Percentiles rank a stretch among this genome's conserved stretches.
Conservation (phyloP, 2,329 filamentous ascomycete genomes). For the Phaeophleospora eucalypticola region DNA sequence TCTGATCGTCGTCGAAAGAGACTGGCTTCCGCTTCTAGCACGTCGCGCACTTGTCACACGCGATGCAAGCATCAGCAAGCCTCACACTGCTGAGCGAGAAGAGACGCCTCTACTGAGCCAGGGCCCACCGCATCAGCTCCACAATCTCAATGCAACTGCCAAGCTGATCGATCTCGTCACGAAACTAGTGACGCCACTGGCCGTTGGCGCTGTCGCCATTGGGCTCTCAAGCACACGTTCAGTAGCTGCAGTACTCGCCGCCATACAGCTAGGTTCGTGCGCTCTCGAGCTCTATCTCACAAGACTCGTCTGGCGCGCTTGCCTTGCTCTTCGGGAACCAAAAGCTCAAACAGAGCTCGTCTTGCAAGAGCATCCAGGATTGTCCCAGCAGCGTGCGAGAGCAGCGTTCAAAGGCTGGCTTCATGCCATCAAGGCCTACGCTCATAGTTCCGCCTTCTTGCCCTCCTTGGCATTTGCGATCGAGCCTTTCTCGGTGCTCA, state of each 20-base stretch:
- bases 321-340: background rate
- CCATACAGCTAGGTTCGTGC: background rate
- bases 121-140: background rate
- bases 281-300: slow-evolving; percentile 2
- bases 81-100: background rate
- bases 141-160: slow-evolving; percentile 5
- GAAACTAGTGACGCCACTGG: slow-evolving; percentile 7
- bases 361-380: background rate
- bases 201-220: slow-evolving; percentile 1
- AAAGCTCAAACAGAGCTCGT: no score
- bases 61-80: no score
- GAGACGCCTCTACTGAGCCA: background rate
- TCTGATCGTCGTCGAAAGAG: slow-evolving; percentile 5
- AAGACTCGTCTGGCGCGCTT: background rate
- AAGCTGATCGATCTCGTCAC: slow-evolving; percentile 9
- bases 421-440: slow-evolving; percentile 1
- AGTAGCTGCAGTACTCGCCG: background rate
- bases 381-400: background rate
- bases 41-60: background rate
- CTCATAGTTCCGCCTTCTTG: background rate
- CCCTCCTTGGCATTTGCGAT: slow-evolving; percentile 6
- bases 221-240: background rate
- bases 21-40: slow-evolving; percentile 5
- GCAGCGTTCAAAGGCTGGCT: background rate
- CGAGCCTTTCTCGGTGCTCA: slow-evolving; percentile 7